Evolutionary conservation across 495 filamentous ascomycete genomes (phyloP), one percentile per base, ranked within the genome.

Genomic region (Usnea hakonensis): DNA sequence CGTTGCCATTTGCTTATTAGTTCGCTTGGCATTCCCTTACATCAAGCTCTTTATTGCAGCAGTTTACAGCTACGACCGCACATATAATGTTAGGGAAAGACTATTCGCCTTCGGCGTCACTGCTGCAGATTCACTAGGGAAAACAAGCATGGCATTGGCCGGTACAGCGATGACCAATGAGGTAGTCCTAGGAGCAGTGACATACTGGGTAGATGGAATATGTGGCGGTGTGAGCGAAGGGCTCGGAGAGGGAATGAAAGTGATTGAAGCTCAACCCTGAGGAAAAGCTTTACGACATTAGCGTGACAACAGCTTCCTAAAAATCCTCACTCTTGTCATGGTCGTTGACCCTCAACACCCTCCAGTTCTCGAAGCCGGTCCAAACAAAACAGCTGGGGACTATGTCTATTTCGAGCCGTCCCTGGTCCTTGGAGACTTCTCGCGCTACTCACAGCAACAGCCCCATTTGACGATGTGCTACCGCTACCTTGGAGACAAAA

Each of bases 51-150:
- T 87, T 8, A 57, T 87, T 30, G 72, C 70, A 23, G 66, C 76
- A 6, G 69, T 79, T 5, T 86, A 86, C 59, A 72, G 77, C 41
- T 88, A 84, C 64, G 87, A 90, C 62, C 81, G 85, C n/a, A 76
- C 82, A 36, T 77, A 87, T 69, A 81, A 75, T 61, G 76, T 89
- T 46, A 82, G 79, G 0, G 79, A 86, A 61, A 78, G 78, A 9
- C 43, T 85, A 17, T 65, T 87, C 6, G 74, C 75, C 0, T 69
- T 72, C 5, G 72, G 79, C 2, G 66, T 87, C 14, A 75, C 76
- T 53, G 74, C 79, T 2, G 79, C 81, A 6, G 81, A 86, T 63
- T 74, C 68, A 0, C 36, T 86, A 19, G 81, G 85, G 2, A 81
- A 78, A 64, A 71, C 75, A 17, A 71, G 81, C 46, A 62, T 84